Evolutionary conservation across 2,329 filamentous ascomycete species (phyloP).

Genomic region (Clarireedia monteithiana): DNA sequence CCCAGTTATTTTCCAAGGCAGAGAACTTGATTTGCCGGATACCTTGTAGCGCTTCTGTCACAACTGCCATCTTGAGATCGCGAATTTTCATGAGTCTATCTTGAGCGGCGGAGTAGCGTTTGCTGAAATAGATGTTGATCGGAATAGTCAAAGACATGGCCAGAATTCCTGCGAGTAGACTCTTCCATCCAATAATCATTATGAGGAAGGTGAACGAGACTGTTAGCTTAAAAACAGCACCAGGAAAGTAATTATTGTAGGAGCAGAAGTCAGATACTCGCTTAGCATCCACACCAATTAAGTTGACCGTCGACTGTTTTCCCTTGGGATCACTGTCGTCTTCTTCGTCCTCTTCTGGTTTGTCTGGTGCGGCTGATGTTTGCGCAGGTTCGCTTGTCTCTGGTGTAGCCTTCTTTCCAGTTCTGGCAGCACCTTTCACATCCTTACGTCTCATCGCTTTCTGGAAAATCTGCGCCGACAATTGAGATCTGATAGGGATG

Average conservation of each 20-base stretch:
- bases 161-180: constrained; percentile 56
- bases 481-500: constrained; percentile 59
- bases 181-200: constrained; percentile 64
- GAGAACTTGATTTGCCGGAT: constrained; percentile 84
- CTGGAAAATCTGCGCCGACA: constrained; percentile 66
- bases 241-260: constrained; percentile 58
- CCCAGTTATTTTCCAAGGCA: constrained; percentile 68
- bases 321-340: constrained; percentile 47
- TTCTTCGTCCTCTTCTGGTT: constrained; percentile 31
- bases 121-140: constrained; percentile 60
- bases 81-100: constrained; percentile 67
- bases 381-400: constrained; percentile 14
- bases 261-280: constrained; percentile 62
- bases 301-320: constrained; percentile 65
- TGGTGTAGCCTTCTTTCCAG: constrained; percentile 31
- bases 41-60: constrained; percentile 70
- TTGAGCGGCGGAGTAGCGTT: constrained; percentile 55
- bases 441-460: constrained; percentile 74
- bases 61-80: constrained; percentile 66
- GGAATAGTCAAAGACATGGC: constrained; percentile 59
- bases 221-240: constrained; percentile 53
- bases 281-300: constrained; percentile 68
- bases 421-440: constrained; percentile 53
- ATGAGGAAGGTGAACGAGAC: constrained; percentile 60
- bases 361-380: constrained; percentile 20